These are phyloP conservation scores for Verbascum thapsus DNA, from an alignment of 257 asterid genomes.

Conservation along the genomic window DNA sequence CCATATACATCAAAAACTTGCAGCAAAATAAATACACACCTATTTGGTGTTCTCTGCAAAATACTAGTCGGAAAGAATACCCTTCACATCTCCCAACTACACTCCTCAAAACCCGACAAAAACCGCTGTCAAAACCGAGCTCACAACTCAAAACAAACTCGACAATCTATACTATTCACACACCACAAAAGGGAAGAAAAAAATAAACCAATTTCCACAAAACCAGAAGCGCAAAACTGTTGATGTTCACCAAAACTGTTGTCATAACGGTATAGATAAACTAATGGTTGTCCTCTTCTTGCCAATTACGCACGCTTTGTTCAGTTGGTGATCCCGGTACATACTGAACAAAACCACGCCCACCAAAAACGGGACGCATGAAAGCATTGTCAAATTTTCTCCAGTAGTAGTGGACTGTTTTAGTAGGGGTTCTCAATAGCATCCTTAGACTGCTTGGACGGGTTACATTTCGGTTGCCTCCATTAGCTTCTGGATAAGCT, in stretches of 20 bases:
- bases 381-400: constrained; percentile 81
- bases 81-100: too few species aligned
- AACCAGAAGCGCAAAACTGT: constrained; percentile 18
- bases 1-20: constrained; percentile 15
- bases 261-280: background rate
- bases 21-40: constrained; percentile 37
- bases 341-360: constrained; percentile 89
- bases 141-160: constrained; percentile 15
- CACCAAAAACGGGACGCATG: constrained; percentile 98
- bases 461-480: constrained; percentile 36
- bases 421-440: constrained; percentile 75
- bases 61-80: constrained; percentile 27
- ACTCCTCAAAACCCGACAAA: constrained; percentile 16
- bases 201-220: constrained; percentile 14
- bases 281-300: constrained; percentile 33
- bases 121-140: constrained; percentile 24
- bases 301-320: constrained; percentile 36
- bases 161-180: too few species aligned
- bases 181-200: too few species aligned
- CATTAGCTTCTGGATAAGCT: constrained; percentile 41
- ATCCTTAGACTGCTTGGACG: constrained; percentile 84
- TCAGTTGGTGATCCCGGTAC: constrained; percentile 92
- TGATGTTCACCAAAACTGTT: too few species aligned
- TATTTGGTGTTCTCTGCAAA: too few species aligned
- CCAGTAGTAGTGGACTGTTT: constrained; percentile 89